Conservation (phyloP, 2,329 filamentous ascomycete species). For the Lachnum nothofagi region DNA sequence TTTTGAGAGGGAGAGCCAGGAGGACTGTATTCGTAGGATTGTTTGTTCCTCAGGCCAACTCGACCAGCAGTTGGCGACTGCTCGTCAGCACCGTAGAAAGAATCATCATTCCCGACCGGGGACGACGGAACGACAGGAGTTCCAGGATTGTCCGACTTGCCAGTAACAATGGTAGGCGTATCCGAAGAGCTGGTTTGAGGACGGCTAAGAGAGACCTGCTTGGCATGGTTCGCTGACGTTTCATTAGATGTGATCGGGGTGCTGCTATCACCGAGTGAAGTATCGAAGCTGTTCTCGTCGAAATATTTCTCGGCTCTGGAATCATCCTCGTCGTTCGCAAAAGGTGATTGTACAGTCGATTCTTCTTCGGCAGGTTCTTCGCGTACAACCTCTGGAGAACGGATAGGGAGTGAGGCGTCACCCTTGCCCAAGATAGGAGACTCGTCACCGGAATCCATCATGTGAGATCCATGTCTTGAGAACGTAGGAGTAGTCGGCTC, state of each 20-base stretch:
- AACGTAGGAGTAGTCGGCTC: not conserved
- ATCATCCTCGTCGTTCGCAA: not conserved
- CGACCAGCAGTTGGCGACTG: slow-evolving; percentile 24
- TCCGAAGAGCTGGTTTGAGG: slow-evolving; percentile 20
- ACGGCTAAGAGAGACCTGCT: slow-evolving; percentile 9
- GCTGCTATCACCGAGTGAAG: slow-evolving; percentile 2
- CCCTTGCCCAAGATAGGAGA: not conserved
- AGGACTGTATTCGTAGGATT: slow-evolving; percentile 21
- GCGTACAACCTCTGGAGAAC: not conserved
- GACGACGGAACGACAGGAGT: slow-evolving; percentile 10
- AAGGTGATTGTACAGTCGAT: too few relatives aligned
- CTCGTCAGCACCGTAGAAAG: slow-evolving; percentile 11
- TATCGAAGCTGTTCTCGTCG: not conserved
- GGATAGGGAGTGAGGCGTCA: not conserved
- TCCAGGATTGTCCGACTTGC: slow-evolving; percentile 2
- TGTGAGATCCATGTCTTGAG: not conserved
- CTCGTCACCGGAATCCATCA: not conserved
- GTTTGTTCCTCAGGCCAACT: slow-evolving; percentile 12
- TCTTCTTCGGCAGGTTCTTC: not conserved
- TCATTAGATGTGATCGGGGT: slow-evolving; percentile 7
- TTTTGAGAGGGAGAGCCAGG: slow-evolving; percentile 21
- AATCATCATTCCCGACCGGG: slow-evolving; percentile 4
- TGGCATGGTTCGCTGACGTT: slow-evolving; percentile 5
- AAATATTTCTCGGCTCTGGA: too few relatives aligned
- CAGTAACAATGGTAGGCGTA: slow-evolving; percentile 18